A percentile compares a stretch with the other conserved stretches of the same genome.
Evolutionary conservation across 73 alveolate species (phyloP).

Genomic region (Tetrahymena thermophila): DNA sequence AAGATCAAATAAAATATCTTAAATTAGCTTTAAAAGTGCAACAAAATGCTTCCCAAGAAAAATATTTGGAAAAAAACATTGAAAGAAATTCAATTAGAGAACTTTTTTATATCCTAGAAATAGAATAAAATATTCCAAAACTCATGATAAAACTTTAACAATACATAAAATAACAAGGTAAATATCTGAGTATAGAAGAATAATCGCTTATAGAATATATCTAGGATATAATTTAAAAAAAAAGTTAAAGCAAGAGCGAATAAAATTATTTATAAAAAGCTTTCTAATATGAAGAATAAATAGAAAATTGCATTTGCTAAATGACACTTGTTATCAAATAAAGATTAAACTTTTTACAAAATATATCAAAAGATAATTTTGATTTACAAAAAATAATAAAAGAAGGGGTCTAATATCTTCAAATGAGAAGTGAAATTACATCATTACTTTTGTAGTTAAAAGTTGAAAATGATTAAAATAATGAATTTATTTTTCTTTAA

Average conservation of each 20-base stretch:
- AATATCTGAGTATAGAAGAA: background rate
- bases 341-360: background rate
- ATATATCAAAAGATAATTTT: background rate
- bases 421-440: background rate
- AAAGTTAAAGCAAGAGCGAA: background rate
- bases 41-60: background rate
- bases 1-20: background rate
- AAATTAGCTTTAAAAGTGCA: background rate
- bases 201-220: background rate
- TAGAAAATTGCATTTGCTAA: background rate
- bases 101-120: background rate
- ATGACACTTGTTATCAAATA: background rate
- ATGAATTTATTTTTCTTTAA: background rate
- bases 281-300: background rate
- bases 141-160: background rate
- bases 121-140: background rate
- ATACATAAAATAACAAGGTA: background rate
- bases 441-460: background rate
- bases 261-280: background rate
- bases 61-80: background rate
- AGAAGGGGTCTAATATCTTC: background rate
- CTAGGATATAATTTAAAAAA: background rate
- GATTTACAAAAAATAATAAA: background rate
- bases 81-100: background rate
- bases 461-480: background rate